These are phyloP conservation scores for Claviceps purpurea DNA, from an alignment of 2,329 filamentous ascomycete genomes.

Conservation along the genomic window DNA sequence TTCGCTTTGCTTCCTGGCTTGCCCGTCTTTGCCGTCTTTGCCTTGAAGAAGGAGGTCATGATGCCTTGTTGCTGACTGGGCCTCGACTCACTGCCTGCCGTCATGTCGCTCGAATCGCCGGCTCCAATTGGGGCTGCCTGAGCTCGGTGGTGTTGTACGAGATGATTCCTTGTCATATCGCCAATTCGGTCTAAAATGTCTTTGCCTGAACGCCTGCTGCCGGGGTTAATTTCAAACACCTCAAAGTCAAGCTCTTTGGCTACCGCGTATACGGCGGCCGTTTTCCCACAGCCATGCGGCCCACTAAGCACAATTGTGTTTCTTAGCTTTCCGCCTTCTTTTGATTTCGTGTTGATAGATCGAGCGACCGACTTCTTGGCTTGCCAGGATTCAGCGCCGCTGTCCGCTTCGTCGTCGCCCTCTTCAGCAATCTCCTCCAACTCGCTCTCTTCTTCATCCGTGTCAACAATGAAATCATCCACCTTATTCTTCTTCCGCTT, in stretches of 20 bases:
- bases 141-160: conserved; percentile 47
- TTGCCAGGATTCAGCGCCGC: conserved; percentile 23
- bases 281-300: conserved; percentile 83
- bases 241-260: conserved; percentile 88
- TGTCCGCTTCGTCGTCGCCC: conserved; percentile 46
- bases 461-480: conserved; percentile 68
- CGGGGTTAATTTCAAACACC: conserved; percentile 85
- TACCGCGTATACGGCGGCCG: conserved; percentile 79
- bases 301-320: conserved; percentile 86
- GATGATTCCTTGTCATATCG: conserved; percentile 92
- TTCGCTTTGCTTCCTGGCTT: conserved; percentile 15
- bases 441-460: conserved; percentile 59
- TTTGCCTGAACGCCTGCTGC: conserved; percentile 70
- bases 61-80: conserved; percentile 65
- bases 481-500: conserved; percentile 61
- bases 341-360: conserved; percentile 24
- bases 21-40: conserved; percentile 27
- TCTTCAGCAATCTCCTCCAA: conserved; percentile 55
- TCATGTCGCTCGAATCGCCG: conserved; percentile 13
- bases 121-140: conserved; percentile 18
- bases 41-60: conserved; percentile 70
- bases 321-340: conserved; percentile 36
- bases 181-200: conserved; percentile 87
- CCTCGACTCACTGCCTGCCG: conserved; percentile 38
- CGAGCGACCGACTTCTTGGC: conserved; percentile 42